Conservation (phyloP, 2,329 filamentous ascomycete species). For the Acrocalymma vagum region DNA sequence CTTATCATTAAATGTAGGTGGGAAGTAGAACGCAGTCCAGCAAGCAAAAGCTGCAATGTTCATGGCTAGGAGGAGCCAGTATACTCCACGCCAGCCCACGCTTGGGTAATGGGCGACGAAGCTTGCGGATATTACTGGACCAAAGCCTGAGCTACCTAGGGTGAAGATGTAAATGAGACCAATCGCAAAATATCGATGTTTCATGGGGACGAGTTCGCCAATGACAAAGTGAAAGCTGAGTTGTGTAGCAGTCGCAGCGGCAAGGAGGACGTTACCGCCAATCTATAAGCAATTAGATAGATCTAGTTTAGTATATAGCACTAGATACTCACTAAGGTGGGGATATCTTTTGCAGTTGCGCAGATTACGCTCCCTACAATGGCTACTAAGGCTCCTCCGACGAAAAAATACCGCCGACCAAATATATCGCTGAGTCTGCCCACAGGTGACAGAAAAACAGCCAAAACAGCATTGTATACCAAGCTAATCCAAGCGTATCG, state of each 20-base stretch:
- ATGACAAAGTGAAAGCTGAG: constrained; percentile 27
- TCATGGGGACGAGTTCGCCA: constrained; percentile 31
- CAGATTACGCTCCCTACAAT: constrained; percentile 20
- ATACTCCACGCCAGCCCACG: constrained; percentile 28
- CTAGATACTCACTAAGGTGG: constrained; percentile 7
- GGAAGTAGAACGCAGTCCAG: constrained; percentile 30
- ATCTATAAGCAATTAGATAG: constrained; percentile 2
- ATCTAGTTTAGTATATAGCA: neutral
- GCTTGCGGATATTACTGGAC: constrained; percentile 19
- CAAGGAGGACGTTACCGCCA: constrained; percentile 15
- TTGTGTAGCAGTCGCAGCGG: constrained; percentile 18
- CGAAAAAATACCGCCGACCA: constrained; percentile 38
- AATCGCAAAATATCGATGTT: constrained; percentile 25
- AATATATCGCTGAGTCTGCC: constrained; percentile 21
- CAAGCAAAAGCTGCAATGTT: constrained; percentile 21
- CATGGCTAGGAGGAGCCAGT: constrained; percentile 27
- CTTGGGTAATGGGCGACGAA: constrained; percentile 21
- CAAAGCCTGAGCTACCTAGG: constrained; percentile 21
- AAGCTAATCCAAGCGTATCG: constrained; percentile 16
- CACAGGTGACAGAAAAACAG: constrained; percentile 13
- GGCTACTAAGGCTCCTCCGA: constrained; percentile 39
- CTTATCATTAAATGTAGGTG: constrained; percentile 27
- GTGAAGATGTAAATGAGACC: constrained; percentile 22
- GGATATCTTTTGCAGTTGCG: constrained; percentile 20
- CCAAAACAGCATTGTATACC: constrained; percentile 10